Evolutionary conservation across 1,284 basidiomycete species (phyloP), one percentile per base, ranked within the genome.

Genomic region (Trametes polyzona): DNA sequence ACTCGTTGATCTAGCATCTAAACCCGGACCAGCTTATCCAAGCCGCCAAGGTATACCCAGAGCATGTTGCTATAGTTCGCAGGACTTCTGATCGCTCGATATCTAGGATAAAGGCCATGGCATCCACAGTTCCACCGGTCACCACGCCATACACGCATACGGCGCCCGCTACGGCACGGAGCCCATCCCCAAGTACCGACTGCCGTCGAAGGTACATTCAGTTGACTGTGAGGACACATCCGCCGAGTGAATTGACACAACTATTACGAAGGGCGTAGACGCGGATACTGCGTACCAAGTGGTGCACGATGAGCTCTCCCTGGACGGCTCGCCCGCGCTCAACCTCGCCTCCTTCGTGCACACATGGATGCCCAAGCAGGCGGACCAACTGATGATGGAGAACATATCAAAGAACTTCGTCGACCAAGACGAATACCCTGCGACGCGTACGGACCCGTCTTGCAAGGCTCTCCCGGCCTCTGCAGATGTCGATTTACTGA

Each of bases 371-470:
- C 83, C 85, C 16, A 73, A 78, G 55, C 73, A 84, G 67, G 85
- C 85, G 51, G 80, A 88, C 65, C 84, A 85, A 64, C 81, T 95
- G 59, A 87, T 93, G 78, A 65, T 79, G 47, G 94, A 95, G 74
- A 95, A 95, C 71, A 82, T 95, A 66, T 86, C 84, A 67, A 95
- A 96, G 74, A 96, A 95, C 71, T 75, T 96, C 49, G 94, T 95
- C 49, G 95, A 93, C 71, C 87, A 89, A 67, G 96, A 96, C 68
- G 93, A 96, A 73, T 97, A 97, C 72, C 94, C 94, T 16, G 85
- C 88, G 55, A 92, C 90, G 0, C 88, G 87, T 86, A 68, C 48
- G 79, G 72, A 57, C 39, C n/a, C n/a, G n/a, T n/a, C n/a, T n/a
- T n/a, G n/a, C n/a, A n/a, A n/a, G n/a, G n/a, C n/a, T n/a, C n/a